phyloP scores from a whole-genome alignment of 352 stramenopile species.

The Pythium phragmitis region DNA sequence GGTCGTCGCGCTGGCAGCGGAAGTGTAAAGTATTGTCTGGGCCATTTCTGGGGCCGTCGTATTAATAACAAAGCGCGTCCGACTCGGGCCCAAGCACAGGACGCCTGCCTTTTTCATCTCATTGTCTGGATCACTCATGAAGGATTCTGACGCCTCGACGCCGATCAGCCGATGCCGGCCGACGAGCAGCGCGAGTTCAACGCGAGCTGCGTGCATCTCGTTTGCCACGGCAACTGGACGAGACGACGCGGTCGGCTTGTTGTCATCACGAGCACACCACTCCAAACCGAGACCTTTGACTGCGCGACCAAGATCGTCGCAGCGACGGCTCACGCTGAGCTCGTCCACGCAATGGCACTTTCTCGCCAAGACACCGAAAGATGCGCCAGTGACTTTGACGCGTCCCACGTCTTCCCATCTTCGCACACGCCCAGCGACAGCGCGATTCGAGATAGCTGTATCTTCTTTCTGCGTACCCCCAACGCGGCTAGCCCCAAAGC shows the following conservation, averaged over 20 bases:
- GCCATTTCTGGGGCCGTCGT: not conserved
- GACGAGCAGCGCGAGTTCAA: slow-evolving; percentile 10
- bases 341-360: slow-evolving; percentile 30
- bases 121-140: not conserved
- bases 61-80: not conserved
- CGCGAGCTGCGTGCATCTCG: slow-evolving; percentile 18
- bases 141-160: slow-evolving; percentile 1
- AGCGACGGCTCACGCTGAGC: slow-evolving; percentile 11
- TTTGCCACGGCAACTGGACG: slow-evolving; percentile 19
- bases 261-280: not conserved
- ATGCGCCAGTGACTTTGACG: not conserved
- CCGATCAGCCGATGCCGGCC: slow-evolving; percentile 11
- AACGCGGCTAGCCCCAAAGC: slow-evolving; percentile 2
- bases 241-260: not conserved
- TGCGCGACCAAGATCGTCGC: slow-evolving; percentile 6
- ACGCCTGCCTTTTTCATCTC: not conserved
- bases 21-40: not conserved
- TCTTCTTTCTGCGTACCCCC: not conserved
- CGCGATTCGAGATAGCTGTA: not conserved
- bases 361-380: slow-evolving; percentile 13
- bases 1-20: not conserved
- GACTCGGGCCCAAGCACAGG: no score
- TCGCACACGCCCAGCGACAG: slow-evolving; percentile 17
- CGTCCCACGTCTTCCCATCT: slow-evolving; percentile 5
- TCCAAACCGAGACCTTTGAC: slow-evolving; percentile 6